phyloP scores from a whole-genome alignment of 495 filamentous ascomycete species.

The Talaromyces borbonicus region DNA sequence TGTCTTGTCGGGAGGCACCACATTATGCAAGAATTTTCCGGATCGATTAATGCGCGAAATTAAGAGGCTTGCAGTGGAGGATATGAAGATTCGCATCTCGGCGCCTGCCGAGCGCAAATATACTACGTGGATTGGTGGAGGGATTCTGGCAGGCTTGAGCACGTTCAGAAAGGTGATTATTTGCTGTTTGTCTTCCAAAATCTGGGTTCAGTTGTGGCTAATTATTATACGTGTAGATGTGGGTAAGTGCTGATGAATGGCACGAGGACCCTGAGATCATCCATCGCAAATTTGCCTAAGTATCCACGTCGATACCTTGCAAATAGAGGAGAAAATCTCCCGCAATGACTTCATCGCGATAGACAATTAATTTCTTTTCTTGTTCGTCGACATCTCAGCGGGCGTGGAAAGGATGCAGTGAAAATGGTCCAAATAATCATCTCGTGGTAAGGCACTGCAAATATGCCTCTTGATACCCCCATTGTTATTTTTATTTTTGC shows the following conservation, averaged over 20 bases:
- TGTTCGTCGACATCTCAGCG: background rate
- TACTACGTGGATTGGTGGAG: slow-evolving; percentile 97
- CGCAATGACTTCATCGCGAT: background rate
- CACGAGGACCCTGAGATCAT: slow-evolving; percentile 99
- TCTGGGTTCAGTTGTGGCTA: slow-evolving; percentile 6
- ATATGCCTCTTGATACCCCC: slow-evolving; percentile 8
- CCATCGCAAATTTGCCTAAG: slow-evolving; percentile 84
- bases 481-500: slow-evolving; percentile 4
- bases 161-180: slow-evolving; percentile 85
- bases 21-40: slow-evolving; percentile 88
- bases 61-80: slow-evolving; percentile 85
- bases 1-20: slow-evolving; percentile 90
- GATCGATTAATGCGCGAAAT: slow-evolving; percentile 87
- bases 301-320: background rate
- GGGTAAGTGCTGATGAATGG: slow-evolving; percentile 98
- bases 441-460: background rate
- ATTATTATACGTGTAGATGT: slow-evolving; percentile 63
- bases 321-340: background rate
- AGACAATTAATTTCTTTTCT: too few species aligned
- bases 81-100: slow-evolving; percentile 99
- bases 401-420: background rate
- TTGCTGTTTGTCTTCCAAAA: slow-evolving; percentile 7
- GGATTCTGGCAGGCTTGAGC: slow-evolving; percentile 92
- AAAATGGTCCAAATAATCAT: background rate
- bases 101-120: slow-evolving; percentile 96